Evolutionary conservation across 1,139 yeast genomes (phyloP).

Genomic region (Suhomyces chickasaworum): DNA sequence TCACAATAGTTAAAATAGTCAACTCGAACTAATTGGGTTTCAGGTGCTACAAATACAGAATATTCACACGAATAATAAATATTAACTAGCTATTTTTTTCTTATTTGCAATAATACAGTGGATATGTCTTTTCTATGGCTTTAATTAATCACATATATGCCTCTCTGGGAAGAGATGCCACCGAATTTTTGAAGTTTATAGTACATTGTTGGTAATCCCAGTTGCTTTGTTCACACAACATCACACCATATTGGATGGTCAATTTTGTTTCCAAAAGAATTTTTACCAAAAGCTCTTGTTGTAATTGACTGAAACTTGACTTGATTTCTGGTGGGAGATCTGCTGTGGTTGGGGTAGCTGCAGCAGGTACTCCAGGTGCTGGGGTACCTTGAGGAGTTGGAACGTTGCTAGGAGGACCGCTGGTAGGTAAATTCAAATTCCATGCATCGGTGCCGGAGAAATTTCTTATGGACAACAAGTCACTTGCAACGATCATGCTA

Average conservation of each 20-base stretch:
- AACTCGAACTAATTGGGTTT: too few relatives aligned
- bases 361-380: conserved; percentile 13
- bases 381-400: conserved; percentile 10
- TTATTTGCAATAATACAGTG: background rate
- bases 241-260: conserved; percentile 73
- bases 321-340: conserved; percentile 58
- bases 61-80: background rate
- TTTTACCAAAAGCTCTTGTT: conserved; percentile 66
- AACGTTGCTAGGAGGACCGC: conserved; percentile 15
- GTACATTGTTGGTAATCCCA: conserved; percentile 80
- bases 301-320: conserved; percentile 52
- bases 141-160: conserved; percentile 28
- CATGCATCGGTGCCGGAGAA: conserved; percentile 63
- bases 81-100: background rate
- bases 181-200: conserved; percentile 69
- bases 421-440: conserved; percentile 27
- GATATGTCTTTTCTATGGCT: conserved; percentile 1
- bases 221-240: conserved; percentile 86
- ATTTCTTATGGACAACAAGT: conserved; percentile 69
- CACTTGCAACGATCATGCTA: conserved; percentile 80
- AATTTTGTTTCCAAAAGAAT: conserved; percentile 74
- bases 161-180: conserved; percentile 45
- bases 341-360: conserved; percentile 30
- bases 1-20: too few relatives aligned
- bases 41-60: background rate